phyloP scores from a whole-genome alignment of 179 eudicot genomes.

The Heliamphora pulchella region DNA sequence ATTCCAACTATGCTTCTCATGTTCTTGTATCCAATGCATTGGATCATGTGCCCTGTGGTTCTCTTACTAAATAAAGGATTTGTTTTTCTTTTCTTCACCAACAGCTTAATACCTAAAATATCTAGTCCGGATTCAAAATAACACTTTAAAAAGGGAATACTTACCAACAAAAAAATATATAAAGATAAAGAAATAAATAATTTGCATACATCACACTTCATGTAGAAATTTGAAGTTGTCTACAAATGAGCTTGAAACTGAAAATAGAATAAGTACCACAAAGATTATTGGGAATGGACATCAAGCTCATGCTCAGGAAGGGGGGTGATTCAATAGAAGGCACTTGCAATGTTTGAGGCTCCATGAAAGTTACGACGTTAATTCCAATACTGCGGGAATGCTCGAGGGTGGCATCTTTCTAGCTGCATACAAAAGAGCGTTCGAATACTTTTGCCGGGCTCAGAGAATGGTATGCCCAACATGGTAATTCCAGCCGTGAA shows the following conservation, averaged over 20 bases:
- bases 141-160: too few relatives aligned
- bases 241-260: neutral
- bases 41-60: neutral
- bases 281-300: neutral
- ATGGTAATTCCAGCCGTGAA: constrained; percentile 79
- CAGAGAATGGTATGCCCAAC: constrained; percentile 33
- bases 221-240: neutral
- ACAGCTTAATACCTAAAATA: neutral
- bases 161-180: too few relatives aligned
- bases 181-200: too few relatives aligned
- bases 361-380: neutral
- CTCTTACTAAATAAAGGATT: neutral
- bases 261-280: neutral
- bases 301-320: neutral
- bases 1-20: too few relatives aligned
- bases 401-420: neutral
- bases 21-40: neutral
- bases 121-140: too few relatives aligned
- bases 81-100: neutral
- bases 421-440: neutral
- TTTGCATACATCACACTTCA: too few relatives aligned
- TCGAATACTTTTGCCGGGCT: neutral
- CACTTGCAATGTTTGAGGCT: neutral
- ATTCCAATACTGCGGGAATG: neutral
- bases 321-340: neutral